These are phyloP conservation scores for Paramyrothecium sp. DNA, from an alignment of 2,329 filamentous ascomycete genomes.

Conservation along the genomic window DNA sequence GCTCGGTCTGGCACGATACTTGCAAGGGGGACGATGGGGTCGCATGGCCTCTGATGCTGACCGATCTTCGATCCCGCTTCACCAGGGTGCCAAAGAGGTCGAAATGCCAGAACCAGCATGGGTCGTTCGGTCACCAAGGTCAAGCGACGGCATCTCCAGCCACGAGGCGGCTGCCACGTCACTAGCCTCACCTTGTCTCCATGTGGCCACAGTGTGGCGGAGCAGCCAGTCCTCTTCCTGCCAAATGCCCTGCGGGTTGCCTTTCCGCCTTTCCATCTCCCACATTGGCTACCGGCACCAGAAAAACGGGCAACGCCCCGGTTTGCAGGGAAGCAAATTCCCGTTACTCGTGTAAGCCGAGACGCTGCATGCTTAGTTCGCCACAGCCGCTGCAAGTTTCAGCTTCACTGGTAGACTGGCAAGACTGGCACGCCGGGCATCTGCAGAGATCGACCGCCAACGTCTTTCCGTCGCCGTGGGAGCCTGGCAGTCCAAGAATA, in stretches of 20 bases:
- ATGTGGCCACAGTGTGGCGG: conserved; percentile 32
- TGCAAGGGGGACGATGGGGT: conserved; percentile 14
- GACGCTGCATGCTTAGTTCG: conserved; percentile 20
- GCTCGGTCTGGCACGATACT: conserved; percentile 23
- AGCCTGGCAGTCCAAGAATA: not conserved
- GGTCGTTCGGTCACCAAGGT: not conserved
- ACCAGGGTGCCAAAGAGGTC: not conserved
- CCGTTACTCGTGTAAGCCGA: conserved; percentile 12
- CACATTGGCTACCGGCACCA: not conserved
- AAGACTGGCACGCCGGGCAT: too few relatives aligned
- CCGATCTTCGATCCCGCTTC: not conserved
- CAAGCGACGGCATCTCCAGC: conserved; percentile 22
- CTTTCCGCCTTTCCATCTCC: not conserved
- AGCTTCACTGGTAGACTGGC: conserved; percentile 16
- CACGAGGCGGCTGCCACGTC: conserved; percentile 41
- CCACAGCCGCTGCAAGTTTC: conserved; percentile 20
- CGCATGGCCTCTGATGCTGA: not conserved
- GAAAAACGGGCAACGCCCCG: not conserved
- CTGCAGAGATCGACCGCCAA: not conserved
- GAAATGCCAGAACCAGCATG: conserved; percentile 13
- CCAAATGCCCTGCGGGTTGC: conserved; percentile 17
- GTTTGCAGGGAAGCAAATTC: not conserved
- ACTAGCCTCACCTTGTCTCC: conserved; percentile 34
- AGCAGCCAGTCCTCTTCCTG: conserved; percentile 24
- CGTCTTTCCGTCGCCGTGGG: not conserved